Base-by-base conservation (phyloP, 345 rosid genomes). In the Dimocarpus longan region DNA sequence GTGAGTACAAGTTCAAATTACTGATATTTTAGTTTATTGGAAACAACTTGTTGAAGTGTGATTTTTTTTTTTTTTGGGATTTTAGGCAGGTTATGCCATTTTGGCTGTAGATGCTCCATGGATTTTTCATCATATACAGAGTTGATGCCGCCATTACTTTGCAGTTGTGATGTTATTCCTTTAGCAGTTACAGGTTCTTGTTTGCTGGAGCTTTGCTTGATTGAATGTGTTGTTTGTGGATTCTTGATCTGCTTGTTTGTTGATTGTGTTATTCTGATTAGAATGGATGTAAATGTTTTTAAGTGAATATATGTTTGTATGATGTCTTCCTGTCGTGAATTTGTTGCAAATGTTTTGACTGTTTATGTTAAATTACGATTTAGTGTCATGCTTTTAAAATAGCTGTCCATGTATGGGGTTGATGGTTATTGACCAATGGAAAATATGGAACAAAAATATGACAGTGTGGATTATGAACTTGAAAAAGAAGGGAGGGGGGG, bases 11-110 rank as follows among this genome's bases (percentile, higher is more conserved):
- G 22, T 28, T 71, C 77, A n/a, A 80, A 10, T 5, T 43, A 5
- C 1, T 46, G 48, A 46, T 66, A 15, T 10, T 8, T 68, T 63
- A 13, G 5, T 13, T 46, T 10, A 6, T 62, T 16, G 64, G 32
- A 56, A 32, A 62, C 11, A 39, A 71, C 8, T 40, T 52, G 50
- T 16, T 21, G 0, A 67, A 21, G 37, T 21, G n/a, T 79, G 11
- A 32, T 64, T 83, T 43, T 72, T 64, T 83, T 43, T n/a, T n/a
- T n/a, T 72, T 57, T 63, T 76, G 60, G n/a, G 8, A 72, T 80
- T 90, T 68, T 87, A 91, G 95, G 91, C 90, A 82, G 95, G 92
- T 76, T 95, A 93, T 86, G 94, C 91, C 76, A 84, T 87, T 75
- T 79, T 91, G 82, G 98, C 91, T 66, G 91, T 89, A 18, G 92